These are phyloP conservation scores for Alternaria triticina DNA, from an alignment of 2,329 filamentous ascomycete species.

Conservation along the genomic window DNA sequence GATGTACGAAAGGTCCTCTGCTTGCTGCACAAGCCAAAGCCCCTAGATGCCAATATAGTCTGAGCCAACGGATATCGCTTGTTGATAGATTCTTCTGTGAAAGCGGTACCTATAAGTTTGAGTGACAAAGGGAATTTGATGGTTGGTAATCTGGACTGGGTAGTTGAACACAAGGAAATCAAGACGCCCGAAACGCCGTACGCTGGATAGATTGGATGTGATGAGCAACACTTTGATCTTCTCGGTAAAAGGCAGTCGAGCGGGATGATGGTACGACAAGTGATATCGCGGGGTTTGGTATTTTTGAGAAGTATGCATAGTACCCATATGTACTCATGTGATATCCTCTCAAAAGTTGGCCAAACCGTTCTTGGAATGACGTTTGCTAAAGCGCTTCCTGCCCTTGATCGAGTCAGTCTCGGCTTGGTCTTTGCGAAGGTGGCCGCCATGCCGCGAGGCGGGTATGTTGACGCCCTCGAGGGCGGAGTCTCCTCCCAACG, in stretches of 20 bases:
- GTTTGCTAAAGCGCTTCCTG: constrained; percentile 79
- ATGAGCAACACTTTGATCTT: neutral
- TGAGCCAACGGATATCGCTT: neutral
- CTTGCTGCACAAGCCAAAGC: too few species aligned
- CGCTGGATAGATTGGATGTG: constrained; percentile 9
- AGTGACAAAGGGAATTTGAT: neutral
- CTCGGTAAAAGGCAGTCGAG: neutral
- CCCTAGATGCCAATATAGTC: neutral
- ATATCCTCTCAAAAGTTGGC: constrained; percentile 73
- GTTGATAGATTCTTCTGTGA: neutral
- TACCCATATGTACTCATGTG: neutral
- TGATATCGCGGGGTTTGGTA: constrained; percentile 1
- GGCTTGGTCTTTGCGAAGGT: constrained; percentile 55
- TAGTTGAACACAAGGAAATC: neutral
- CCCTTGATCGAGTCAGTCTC: constrained; percentile 64
- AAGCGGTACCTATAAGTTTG: neutral
- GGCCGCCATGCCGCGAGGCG: constrained; percentile 58
- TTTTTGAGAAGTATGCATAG: constrained; percentile 5
- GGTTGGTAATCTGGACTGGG: neutral
- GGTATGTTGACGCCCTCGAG: constrained; percentile 56
- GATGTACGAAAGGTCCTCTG: too few species aligned
- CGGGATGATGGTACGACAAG: neutral
- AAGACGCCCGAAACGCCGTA: constrained; percentile 10
- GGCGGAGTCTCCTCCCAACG: constrained; percentile 64
- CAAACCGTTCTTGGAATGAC: constrained; percentile 93